Conservation (phyloP, 129 eudicot species). For the Tagetes patula region DNA sequence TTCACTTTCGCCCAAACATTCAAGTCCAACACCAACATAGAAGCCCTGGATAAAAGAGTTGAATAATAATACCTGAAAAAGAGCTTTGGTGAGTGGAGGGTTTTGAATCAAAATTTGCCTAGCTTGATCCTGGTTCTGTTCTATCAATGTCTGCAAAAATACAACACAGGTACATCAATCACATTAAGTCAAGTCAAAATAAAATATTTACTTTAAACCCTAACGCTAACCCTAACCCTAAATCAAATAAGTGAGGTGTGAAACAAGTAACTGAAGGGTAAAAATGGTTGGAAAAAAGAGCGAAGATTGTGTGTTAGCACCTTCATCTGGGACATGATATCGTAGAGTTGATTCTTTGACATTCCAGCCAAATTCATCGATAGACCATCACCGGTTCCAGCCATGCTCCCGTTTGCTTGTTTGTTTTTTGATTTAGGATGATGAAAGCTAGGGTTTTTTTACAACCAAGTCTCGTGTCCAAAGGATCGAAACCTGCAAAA, state of each 20-base stretch:
- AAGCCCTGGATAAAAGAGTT: constrained; percentile 18
- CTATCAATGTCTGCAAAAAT: constrained; percentile 64
- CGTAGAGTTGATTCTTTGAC: constrained; percentile 88
- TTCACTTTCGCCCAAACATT: constrained; percentile 4
- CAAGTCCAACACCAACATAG: neutral
- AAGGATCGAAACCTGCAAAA: no score
- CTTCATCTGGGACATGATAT: constrained; percentile 97
- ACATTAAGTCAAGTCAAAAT: neutral
- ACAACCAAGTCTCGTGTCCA: no score
- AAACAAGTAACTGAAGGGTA: neutral
- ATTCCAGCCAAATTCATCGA: constrained; percentile 74
- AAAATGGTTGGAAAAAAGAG: neutral
- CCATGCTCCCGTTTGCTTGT: no score
- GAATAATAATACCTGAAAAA: constrained; percentile 60
- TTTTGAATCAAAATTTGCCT: constrained; percentile 85
- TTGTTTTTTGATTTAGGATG: no score
- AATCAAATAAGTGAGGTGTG: neutral
- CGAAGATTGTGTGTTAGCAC: constrained; percentile 27
- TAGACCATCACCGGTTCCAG: constrained; percentile 56
- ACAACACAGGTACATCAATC: constrained; percentile 14
- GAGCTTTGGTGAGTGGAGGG: constrained; percentile 77
- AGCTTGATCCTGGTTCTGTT: constrained; percentile 92
- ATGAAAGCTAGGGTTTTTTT: no score
- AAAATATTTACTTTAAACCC: neutral
- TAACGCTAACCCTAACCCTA: constrained; percentile 1